phyloP scores from a whole-genome alignment of 2,329 filamentous ascomycete species.

The Cordyceps farinosa region DNA sequence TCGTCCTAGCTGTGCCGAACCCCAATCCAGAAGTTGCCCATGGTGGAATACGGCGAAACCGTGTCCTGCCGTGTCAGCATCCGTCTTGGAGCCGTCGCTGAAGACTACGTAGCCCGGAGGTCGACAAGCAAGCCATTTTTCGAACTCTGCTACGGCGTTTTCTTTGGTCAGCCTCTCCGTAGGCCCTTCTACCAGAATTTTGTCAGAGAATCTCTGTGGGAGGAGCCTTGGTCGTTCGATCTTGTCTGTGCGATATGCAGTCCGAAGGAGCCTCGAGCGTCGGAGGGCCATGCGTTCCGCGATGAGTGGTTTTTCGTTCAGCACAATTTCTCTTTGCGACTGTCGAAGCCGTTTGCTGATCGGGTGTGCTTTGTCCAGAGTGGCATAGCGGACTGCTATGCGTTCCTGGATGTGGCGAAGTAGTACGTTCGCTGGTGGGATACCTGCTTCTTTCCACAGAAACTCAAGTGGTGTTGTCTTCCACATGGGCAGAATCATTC shows the following conservation, averaged over 20 bases:
- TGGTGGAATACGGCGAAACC: too few relatives aligned
- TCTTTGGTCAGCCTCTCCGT: neutral
- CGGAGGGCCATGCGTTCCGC: neutral
- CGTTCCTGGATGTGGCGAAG: neutral
- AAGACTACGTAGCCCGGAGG: neutral
- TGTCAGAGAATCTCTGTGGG: too few relatives aligned
- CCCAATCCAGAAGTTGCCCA: too few relatives aligned
- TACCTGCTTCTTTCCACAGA: conserved; percentile 7
- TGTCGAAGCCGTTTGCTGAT: conserved; percentile 1
- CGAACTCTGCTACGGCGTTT: neutral
- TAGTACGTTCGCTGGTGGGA: neutral
- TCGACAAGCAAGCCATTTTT: neutral
- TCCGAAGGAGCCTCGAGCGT: neutral
- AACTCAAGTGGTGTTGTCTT: neutral
- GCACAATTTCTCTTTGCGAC: too few relatives aligned
- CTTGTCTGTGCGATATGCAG: neutral
- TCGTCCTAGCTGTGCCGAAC: too few relatives aligned
- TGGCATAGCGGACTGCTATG: neutral
- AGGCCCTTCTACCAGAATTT: neutral
- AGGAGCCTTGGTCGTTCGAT: conserved; percentile 8
- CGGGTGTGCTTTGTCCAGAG: neutral
- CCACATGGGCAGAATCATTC: too few relatives aligned
- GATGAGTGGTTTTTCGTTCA: conserved; percentile 1
- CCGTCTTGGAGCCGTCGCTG: conserved; percentile 8
- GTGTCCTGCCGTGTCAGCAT: too few relatives aligned